Percentiles rank a stretch among this genome's conserved stretches.
These are phyloP conservation scores for Solanum ossicruentum DNA, from an alignment of 257 asterid genomes.

Conservation along the genomic window DNA sequence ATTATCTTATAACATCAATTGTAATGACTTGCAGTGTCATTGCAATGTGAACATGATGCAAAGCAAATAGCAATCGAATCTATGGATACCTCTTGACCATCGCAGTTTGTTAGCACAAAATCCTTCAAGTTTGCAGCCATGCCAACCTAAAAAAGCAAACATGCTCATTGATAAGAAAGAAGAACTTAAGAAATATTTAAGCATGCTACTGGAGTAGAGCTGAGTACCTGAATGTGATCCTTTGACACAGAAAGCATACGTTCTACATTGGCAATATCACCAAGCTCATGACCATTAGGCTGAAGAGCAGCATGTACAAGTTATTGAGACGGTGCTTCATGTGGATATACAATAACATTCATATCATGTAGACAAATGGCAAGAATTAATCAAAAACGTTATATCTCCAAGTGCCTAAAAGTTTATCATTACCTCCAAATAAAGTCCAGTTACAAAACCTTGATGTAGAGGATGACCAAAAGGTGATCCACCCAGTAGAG, in stretches of 20 bases:
- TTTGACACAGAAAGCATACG: conserved; percentile 53
- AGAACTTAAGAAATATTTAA: background rate
- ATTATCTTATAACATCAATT: background rate
- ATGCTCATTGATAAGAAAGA: background rate
- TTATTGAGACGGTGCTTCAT: background rate
- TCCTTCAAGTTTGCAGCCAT: conserved; percentile 88
- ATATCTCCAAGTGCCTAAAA: background rate
- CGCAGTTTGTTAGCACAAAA: conserved; percentile 46
- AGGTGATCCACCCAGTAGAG: conserved; percentile 92
- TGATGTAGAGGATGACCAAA: conserved; percentile 95
- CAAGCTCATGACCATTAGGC: conserved; percentile 83
- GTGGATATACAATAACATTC: background rate
- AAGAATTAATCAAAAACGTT: background rate
- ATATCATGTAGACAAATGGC: background rate
- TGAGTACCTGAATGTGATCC: conserved; percentile 83
- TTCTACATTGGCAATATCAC: conserved; percentile 35
- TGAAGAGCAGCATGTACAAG: conserved; percentile 14
- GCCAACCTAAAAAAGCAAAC: conserved; percentile 38
- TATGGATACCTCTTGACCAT: conserved; percentile 62
- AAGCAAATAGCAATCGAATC: background rate
- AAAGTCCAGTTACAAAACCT: conserved; percentile 83
- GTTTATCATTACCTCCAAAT: conserved; percentile 55
- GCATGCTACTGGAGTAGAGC: background rate
- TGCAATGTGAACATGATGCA: background rate
- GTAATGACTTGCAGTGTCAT: background rate